A percentile compares a stretch with the other conserved stretches of the same genome.
Conservation (phyloP, 2,329 filamentous ascomycete species). For the Penicillium crustosum region DNA sequence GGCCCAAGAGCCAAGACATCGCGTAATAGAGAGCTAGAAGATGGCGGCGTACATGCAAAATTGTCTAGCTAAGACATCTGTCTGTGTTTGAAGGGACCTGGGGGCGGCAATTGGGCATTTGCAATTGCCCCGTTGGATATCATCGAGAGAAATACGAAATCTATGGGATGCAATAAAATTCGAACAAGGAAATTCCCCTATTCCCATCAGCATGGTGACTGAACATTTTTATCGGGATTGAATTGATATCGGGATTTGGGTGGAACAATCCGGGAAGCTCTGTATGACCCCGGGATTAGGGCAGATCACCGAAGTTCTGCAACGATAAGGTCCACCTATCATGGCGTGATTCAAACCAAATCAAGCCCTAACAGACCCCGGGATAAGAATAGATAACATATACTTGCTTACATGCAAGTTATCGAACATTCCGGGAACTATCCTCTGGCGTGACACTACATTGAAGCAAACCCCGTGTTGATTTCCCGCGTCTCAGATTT, state of each 20-base stretch:
- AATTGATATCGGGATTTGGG: conserved; percentile 4
- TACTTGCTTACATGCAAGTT: neutral
- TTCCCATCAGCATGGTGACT: no score
- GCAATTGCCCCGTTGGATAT: no score
- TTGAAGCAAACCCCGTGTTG: conserved; percentile 1
- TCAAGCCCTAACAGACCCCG: conserved; percentile 5
- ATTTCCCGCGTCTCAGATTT: neutral
- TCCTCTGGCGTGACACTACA: neutral
- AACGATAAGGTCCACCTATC: neutral
- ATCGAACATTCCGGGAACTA: neutral
- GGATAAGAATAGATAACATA: neutral
- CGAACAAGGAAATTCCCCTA: neutral
- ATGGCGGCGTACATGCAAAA: neutral
- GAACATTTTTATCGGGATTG: neutral
- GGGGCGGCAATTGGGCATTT: neutral
- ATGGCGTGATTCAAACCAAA: neutral
- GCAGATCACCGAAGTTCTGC: neutral
- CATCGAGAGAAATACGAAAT: neutral
- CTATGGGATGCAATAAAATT: no score
- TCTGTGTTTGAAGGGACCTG: neutral
- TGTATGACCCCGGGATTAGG: conserved; percentile 3
- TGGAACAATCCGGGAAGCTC: neutral
- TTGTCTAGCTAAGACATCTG: no score
- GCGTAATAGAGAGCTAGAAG: neutral
- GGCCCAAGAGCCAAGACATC: neutral